Base-by-base conservation (phyloP, 805 yeast species). In the Ogataea saltuana region DNA sequence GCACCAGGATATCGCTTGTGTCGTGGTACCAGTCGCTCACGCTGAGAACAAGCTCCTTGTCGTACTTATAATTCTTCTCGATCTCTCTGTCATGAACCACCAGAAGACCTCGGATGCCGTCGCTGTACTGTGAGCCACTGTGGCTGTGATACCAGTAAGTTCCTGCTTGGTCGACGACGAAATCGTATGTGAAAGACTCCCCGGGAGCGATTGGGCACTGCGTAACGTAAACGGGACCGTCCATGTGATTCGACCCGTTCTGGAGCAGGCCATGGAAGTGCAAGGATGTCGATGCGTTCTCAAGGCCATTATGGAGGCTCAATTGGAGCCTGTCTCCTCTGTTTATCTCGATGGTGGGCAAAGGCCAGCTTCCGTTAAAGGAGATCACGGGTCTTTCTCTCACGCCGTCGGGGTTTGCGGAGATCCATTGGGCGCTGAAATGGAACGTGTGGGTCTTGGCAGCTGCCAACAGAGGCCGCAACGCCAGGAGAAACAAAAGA, bases 71-170 rank as follows among this genome's bases (percentile, higher is more conserved):
- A 1, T 85, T 85, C 2, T 46, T 32, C 30, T 60, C 60, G 3
- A 65, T 62, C 23, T 65, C 64, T 2, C 56, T 60, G 45, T 82
- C 88, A 48, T 82, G 87, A 27, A 85, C 74, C 12, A 85, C 72
- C 45, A 85, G 72, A 30, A 85, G 64, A 0, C 84, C 89, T 53
- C 91, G 71, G 47, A 85, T 64, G 0, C 95, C 95, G 62, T 85
- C 95, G 42, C 85, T 78, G 54, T 85, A 85, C 58, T 85, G 93
- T 11, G 85, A 68, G 0, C 88, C 89, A 28, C 81, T 71, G 55
- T 85, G 95, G 4, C 88, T 80, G 60, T 85, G 95, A 62, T 85
- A 85, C 95, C 95, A 85, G 64, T 71, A 85, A n/a, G 88, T 75
- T 39, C 95, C 95, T 3, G 69, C 78, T 60, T 85, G 90, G 49